Percentiles rank a stretch among this genome's conserved stretches.
Conservation (phyloP, 176 grass and related monocot species). For the Microstegium vimineum region DNA sequence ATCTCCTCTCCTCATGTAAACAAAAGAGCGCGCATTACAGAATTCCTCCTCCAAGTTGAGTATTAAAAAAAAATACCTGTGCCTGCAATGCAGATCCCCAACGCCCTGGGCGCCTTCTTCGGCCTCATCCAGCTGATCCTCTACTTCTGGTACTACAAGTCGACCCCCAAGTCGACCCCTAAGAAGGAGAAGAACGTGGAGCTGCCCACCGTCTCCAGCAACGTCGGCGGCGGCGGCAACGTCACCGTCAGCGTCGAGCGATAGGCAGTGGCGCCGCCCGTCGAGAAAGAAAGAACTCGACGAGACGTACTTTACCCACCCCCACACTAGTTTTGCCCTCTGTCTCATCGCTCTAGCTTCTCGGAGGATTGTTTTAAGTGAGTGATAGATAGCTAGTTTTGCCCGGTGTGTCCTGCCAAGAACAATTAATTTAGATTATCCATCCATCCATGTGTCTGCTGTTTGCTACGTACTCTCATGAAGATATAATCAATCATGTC, state of each 20-base stretch:
- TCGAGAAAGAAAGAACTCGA: constrained; percentile 1
- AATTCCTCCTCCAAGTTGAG: background rate
- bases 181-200: constrained; percentile 29
- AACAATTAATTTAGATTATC: background rate
- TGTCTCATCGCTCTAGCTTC: background rate
- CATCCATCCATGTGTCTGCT: too few species aligned
- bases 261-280: constrained; percentile 11
- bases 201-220: constrained; percentile 24
- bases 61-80: background rate
- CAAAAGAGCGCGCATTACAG: background rate
- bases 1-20: background rate
- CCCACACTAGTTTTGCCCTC: background rate
- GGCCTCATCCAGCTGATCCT: constrained; percentile 57
- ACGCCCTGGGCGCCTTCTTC: constrained; percentile 50
- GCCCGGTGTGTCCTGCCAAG: background rate
- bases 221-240: constrained; percentile 5
- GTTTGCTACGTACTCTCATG: background rate
- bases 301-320: background rate
- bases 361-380: background rate
- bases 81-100: constrained; percentile 49
- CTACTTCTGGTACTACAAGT: constrained; percentile 54
- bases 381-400: background rate
- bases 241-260: constrained; percentile 34
- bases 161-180: too few species aligned
- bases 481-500: constrained; percentile 13